Percentiles rank a stretch among this genome's conserved stretches.
Evolutionary conservation across 306 rosid genomes (phyloP).

Genomic region (Quercus cerris): DNA sequence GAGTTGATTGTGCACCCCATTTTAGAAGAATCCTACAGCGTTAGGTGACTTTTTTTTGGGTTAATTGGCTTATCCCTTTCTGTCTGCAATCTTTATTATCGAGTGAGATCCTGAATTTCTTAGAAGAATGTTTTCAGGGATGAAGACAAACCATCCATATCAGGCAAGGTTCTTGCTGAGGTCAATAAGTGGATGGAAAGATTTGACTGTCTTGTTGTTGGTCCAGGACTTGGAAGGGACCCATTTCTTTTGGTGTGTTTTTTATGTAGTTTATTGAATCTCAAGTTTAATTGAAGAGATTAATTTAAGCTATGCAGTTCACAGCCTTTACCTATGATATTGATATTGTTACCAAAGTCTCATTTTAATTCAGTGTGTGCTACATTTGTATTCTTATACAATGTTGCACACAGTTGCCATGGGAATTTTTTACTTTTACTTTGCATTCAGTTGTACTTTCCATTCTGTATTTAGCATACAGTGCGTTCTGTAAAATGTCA

Average conservation of each 20-base stretch:
- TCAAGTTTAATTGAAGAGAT: constrained; percentile 8
- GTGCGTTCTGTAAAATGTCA: not conserved
- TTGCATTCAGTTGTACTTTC: not conserved
- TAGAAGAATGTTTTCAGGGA: constrained; percentile 48
- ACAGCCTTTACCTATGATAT: constrained; percentile 2
- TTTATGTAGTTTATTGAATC: constrained; percentile 9
- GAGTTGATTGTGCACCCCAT: constrained; percentile 88
- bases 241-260: constrained; percentile 74
- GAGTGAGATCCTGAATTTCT: constrained; percentile 16
- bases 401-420: not conserved
- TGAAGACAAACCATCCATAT: constrained; percentile 49
- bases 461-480: not conserved
- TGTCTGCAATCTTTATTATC: not conserved
- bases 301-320: constrained; percentile 4
- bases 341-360: not conserved
- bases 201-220: constrained; percentile 88
- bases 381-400: not conserved
- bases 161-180: constrained; percentile 66
- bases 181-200: constrained; percentile 83
- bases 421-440: not conserved
- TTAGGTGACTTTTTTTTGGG: constrained; percentile 39
- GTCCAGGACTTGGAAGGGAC: constrained; percentile 98
- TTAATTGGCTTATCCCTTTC: constrained; percentile 5
- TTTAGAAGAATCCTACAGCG: constrained; percentile 77
- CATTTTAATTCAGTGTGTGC: not conserved